Evolutionary conservation across 2,329 filamentous ascomycete species (phyloP).

Genomic region (Colletotrichum destructivum): DNA sequence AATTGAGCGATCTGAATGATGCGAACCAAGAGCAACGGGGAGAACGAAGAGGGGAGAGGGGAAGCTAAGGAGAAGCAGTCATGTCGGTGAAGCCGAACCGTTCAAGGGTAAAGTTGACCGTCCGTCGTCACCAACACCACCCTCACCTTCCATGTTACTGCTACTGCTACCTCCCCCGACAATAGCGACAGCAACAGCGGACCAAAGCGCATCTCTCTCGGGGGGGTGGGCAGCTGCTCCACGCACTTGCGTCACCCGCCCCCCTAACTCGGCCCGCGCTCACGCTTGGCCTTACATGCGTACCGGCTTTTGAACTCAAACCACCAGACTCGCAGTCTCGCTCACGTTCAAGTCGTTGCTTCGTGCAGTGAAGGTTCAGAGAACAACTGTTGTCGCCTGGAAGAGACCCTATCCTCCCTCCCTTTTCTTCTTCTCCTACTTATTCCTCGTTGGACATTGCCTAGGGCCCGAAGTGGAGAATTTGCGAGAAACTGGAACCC

Average conservation of each 20-base stretch:
- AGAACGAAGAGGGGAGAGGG: background rate
- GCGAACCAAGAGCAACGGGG: too few relatives aligned
- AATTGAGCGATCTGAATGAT: background rate
- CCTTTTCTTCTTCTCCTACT: too few relatives aligned
- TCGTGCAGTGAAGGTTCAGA: background rate
- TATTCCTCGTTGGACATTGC: background rate
- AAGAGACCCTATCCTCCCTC: background rate
- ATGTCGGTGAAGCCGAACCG: conserved; percentile 13
- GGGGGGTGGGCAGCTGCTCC: conserved; percentile 27
- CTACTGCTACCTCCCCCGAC: background rate
- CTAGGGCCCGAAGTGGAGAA: background rate
- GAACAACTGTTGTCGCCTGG: background rate
- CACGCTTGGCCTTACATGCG: conserved; percentile 38
- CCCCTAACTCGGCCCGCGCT: conserved; percentile 39
- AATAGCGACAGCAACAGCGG: conserved; percentile 3
- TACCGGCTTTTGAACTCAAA: background rate
- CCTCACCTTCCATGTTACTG: background rate
- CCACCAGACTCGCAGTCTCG: background rate
- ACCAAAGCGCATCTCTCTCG: conserved; percentile 20
- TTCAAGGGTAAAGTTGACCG: conserved; percentile 11
- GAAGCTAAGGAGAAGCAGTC: background rate
- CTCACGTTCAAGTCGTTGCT: too few relatives aligned
- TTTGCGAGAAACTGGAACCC: background rate
- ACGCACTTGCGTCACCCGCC: conserved; percentile 42
- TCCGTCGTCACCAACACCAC: background rate